Evolutionary conservation across 108 stramenopile species (phyloP).

Genomic region (Bacterosira constricta): DNA sequence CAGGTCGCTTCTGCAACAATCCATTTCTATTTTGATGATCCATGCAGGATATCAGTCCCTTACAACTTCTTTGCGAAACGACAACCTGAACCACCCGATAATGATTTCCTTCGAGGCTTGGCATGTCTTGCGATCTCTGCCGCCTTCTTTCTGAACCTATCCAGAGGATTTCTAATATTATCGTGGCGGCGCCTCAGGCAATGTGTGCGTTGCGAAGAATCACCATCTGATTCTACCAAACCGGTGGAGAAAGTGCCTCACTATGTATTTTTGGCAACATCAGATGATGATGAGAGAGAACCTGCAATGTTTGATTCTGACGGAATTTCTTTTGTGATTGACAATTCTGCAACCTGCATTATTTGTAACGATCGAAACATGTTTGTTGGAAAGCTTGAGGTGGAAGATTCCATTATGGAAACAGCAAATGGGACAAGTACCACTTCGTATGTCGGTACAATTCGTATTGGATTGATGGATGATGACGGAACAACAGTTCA

Average conservation of each 20-base stretch:
- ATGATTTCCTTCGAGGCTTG: neutral
- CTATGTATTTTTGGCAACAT: neutral
- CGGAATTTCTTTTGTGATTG: neutral
- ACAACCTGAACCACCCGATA: neutral
- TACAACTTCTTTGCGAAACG: neutral
- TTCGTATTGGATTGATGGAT: neutral
- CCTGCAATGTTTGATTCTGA: neutral
- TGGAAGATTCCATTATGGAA: neutral
- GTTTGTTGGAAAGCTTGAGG: neutral
- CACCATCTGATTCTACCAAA: too few species aligned
- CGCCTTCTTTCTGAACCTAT: neutral
- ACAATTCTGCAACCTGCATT: conserved; percentile 1
- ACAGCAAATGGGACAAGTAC: neutral
- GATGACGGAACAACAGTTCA: neutral
- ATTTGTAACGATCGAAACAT: neutral
- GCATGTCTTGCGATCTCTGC: neutral
- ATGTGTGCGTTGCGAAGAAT: too few species aligned
- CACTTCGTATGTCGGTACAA: neutral
- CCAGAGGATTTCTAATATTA: neutral
- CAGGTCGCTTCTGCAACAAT: neutral
- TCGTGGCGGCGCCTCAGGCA: too few species aligned
- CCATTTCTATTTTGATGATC: neutral
- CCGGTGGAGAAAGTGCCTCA: too few species aligned
- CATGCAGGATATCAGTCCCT: neutral
- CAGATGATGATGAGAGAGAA: neutral